These are phyloP conservation scores for Achaetomium macrosporum DNA, from an alignment of 2,329 filamentous ascomycete genomes.

Conservation along the genomic window DNA sequence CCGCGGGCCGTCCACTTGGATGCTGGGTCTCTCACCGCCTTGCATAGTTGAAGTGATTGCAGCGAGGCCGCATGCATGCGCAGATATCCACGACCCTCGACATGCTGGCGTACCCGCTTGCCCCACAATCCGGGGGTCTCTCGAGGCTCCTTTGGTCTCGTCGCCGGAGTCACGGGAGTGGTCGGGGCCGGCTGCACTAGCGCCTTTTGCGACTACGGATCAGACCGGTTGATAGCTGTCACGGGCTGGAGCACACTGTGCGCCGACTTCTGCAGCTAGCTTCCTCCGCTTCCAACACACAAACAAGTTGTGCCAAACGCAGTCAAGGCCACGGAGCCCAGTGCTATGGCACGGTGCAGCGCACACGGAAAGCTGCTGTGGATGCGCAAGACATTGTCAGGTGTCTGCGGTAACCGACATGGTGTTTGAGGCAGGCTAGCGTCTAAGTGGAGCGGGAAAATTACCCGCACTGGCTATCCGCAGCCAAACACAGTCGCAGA, in stretches of 20 bases:
- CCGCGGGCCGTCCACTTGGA: slow-evolving; percentile 9
- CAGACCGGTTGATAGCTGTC: slow-evolving; percentile 3
- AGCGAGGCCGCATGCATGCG: slow-evolving; percentile 16
- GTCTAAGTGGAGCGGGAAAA: slow-evolving; percentile 12
- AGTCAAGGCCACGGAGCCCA: not conserved
- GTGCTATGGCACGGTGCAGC: not conserved
- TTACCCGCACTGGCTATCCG: slow-evolving; percentile 13
- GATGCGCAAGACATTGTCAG: not conserved
- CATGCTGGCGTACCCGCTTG: slow-evolving; percentile 7
- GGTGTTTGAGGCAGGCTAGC: not conserved
- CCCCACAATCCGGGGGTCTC: slow-evolving; percentile 1
- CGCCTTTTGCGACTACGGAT: not conserved
- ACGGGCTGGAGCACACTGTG: not conserved
- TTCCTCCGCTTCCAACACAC: not conserved
- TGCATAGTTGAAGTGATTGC: slow-evolving; percentile 13
- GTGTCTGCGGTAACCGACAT: not conserved
- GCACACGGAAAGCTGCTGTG: not conserved
- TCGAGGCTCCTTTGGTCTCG: slow-evolving; percentile 6
- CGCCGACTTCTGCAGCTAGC: not conserved
- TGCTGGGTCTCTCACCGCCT: slow-evolving; percentile 14
- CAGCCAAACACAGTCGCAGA: slow-evolving; percentile 6
- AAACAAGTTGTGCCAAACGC: not conserved
- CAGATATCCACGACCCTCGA: slow-evolving; percentile 13
- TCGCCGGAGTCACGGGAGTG: slow-evolving; percentile 9
- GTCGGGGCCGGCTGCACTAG: slow-evolving; percentile 10